These are phyloP conservation scores for Nakaseomyces nivariensis DNA, from an alignment of 1,139 yeast species.

Conservation along the genomic window DNA sequence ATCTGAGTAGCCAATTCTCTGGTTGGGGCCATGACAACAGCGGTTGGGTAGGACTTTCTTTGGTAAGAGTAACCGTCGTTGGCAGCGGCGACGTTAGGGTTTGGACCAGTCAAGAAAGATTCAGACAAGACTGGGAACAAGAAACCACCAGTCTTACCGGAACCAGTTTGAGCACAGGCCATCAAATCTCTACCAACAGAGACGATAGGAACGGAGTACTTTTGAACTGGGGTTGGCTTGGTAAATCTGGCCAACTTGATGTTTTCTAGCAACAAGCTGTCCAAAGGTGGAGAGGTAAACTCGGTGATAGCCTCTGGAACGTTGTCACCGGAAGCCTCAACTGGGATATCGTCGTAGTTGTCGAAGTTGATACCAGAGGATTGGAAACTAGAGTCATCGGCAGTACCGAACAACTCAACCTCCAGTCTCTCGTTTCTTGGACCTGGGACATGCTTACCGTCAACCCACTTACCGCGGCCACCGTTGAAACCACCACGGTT, in stretches of 20 bases:
- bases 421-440: slow-evolving; percentile 62
- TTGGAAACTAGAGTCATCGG: slow-evolving; percentile 74
- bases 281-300: slow-evolving; percentile 90
- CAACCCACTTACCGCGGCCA: slow-evolving; percentile 51
- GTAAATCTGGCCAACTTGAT: slow-evolving; percentile 81
- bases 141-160: slow-evolving; percentile 99
- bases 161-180: slow-evolving; percentile 99
- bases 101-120: slow-evolving; percentile 84
- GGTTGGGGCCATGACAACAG: slow-evolving; percentile 93
- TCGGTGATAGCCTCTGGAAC: slow-evolving; percentile 89
- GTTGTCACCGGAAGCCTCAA: slow-evolving; percentile 90
- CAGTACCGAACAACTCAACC: slow-evolving; percentile 74
- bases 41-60: slow-evolving; percentile 87
- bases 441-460: slow-evolving; percentile 86
- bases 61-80: slow-evolving; percentile 39
- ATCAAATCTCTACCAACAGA: slow-evolving; percentile 93
- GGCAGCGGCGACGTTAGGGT: slow-evolving; percentile 51
- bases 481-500: slow-evolving; percentile 22
- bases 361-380: slow-evolving; percentile 97
- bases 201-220: slow-evolving; percentile 95
- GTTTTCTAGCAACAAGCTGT: slow-evolving; percentile 75
- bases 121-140: slow-evolving; percentile 94
- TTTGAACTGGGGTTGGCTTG: slow-evolving; percentile 97
- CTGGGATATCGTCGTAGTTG: slow-evolving; percentile 96
- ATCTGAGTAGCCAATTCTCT: slow-evolving; percentile 98